phyloP scores from a whole-genome alignment of 2,329 filamentous ascomycete genomes.

The Tolypocladium ophioglossoides region DNA sequence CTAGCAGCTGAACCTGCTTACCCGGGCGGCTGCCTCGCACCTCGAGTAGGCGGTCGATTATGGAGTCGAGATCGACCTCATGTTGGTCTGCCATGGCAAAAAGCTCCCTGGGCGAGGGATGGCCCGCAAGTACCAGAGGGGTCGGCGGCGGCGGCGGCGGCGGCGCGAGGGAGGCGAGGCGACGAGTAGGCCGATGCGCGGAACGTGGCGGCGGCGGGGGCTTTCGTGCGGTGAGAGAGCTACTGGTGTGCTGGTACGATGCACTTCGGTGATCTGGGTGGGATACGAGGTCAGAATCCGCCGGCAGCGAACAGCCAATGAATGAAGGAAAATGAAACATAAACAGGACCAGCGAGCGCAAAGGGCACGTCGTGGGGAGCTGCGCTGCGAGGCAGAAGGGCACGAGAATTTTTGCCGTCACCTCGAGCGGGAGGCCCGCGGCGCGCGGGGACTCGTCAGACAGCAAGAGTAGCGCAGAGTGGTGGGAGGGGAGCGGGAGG shows the following conservation, averaged over 20 bases:
- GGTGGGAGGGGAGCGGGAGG: conserved; percentile 3
- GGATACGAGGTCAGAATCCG: neutral
- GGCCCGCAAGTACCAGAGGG: conserved; percentile 25
- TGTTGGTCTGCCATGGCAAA: conserved; percentile 53
- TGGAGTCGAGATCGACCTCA: conserved; percentile 97
- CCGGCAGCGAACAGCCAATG: neutral
- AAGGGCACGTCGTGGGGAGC: neutral
- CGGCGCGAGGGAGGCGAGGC: conserved; percentile 13
- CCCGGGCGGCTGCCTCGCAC: conserved; percentile 95
- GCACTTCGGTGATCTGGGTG: conserved; percentile 20
- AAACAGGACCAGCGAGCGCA: neutral
- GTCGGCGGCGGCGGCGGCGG: conserved; percentile 8
- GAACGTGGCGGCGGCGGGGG: conserved; percentile 17
- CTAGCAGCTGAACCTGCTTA: conserved; percentile 95
- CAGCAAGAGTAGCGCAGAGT: neutral
- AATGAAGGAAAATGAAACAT: neutral
- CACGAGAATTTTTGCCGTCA: conserved; percentile 1
- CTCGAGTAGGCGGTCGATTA: conserved; percentile 96
- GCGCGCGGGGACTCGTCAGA: neutral
- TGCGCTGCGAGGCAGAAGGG: neutral
- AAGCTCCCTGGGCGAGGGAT: conserved; percentile 23
- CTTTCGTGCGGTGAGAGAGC: conserved; percentile 12
- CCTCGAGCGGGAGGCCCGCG: neutral
- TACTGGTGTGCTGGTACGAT: conserved; percentile 17
- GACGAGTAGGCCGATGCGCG: conserved; percentile 17